Base-by-base conservation (phyloP, 768 basidiomycete species). In the Boletus subcaerulescens region DNA sequence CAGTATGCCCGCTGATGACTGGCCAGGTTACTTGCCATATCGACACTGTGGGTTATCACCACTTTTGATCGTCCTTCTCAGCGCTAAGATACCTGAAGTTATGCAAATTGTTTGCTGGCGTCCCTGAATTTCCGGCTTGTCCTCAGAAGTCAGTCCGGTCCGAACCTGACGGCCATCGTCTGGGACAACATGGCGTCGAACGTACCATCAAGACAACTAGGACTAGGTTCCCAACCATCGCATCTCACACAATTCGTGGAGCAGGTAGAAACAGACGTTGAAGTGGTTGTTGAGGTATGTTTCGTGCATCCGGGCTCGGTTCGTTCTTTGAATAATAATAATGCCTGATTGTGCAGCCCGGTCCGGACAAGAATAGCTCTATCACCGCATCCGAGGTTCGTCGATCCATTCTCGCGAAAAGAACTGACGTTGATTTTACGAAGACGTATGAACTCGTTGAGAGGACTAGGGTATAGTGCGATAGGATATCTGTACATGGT, bases 101-200 rank as follows among this genome's bases (percentile, higher is more conserved):
- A 66, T 45, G 54, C 62, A 40, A 65, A 58, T 26, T 55, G 53
- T 33, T 8, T 64, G 17, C 41, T 66, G 7, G 57, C 62, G 9
- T 50, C 56, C 5, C 5, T 39, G 38, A 39, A 39, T 18, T 39
- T 17, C 17, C 38, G 38, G 14, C 38, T 66, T 8, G 39, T 58
- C 15, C 44, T 65, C 22, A 50, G 59, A 24, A 45, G 7, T 17
- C 41, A 22, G 13, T 29, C 53, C 0, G 33, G 64, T 22, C 43
- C 43, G 22, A 44, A 44, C 43, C 6, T 15, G 43, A 15, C 43
- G 14, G 26, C 17, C 43, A 44, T 44, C 43, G 26, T 44, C 26
- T 44, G 43, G 43, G 43, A 44, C 43, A 17, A 31, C 13, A 12
- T 29, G 26, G 17, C 18, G 39, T 42, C 32, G 38, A 4, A 24